These are phyloP conservation scores for Kluyveromyces aestuarii DNA, from an alignment of 805 yeast genomes.

Conservation along the genomic window DNA sequence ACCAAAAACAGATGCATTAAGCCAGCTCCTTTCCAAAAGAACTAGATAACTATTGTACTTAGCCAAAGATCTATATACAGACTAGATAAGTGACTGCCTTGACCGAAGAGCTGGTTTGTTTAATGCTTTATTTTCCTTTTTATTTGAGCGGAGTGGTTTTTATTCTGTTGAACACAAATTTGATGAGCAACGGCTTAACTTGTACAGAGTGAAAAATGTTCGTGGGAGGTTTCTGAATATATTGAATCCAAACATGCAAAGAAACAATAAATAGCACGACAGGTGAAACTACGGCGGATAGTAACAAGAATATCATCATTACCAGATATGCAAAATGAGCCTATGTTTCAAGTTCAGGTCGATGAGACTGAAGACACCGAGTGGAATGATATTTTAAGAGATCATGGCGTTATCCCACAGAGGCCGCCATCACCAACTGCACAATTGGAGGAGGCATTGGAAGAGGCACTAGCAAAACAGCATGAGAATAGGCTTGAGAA, in stretches of 20 bases:
- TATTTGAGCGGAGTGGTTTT: neutral
- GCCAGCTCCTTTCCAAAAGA: conserved; percentile 21
- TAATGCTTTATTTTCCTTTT: no score
- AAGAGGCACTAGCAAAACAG: conserved; percentile 69
- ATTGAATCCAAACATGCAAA: neutral
- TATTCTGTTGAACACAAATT: no score
- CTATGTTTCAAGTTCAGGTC: conserved; percentile 73
- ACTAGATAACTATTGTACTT: neutral
- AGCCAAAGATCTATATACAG: neutral
- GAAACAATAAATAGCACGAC: neutral
- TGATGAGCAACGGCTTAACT: no score
- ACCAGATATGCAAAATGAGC: conserved; percentile 32
- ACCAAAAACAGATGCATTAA: conserved; percentile 25
- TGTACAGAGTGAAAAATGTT: neutral
- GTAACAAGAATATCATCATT: neutral
- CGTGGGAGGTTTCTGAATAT: neutral
- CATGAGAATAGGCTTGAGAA: conserved; percentile 77
- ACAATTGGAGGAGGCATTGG: conserved; percentile 78
- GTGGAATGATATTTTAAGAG: conserved; percentile 93
- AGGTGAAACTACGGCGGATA: neutral
- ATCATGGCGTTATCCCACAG: conserved; percentile 87
- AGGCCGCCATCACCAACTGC: conserved; percentile 83
- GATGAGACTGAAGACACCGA: conserved; percentile 96
- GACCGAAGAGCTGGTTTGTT: neutral
- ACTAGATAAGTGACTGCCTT: neutral